phyloP scores from a whole-genome alignment of 2,329 filamentous ascomycete species.

The Trichoderma brevicompactum region DNA sequence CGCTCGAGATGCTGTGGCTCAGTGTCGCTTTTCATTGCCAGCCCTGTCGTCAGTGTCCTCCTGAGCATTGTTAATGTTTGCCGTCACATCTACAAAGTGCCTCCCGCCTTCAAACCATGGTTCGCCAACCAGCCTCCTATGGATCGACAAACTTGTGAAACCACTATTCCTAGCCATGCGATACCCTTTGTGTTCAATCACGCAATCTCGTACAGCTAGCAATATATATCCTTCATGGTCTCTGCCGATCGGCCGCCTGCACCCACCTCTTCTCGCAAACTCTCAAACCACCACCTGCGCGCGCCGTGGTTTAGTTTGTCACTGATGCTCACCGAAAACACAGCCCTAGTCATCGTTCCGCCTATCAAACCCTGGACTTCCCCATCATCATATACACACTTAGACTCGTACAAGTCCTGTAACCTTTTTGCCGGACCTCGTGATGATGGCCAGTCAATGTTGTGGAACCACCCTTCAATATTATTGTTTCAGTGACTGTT shows the following conservation, averaged over 20 bases:
- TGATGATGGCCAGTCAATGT: constrained; percentile 15
- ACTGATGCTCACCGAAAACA: constrained; percentile 24
- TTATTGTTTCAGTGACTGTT: background rate
- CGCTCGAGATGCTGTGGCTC: background rate
- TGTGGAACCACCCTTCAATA: constrained; percentile 19
- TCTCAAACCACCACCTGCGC: background rate
- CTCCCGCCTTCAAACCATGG: background rate
- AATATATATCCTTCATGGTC: background rate
- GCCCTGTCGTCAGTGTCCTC: background rate
- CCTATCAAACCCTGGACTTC: constrained; percentile 29
- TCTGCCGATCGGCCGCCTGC: background rate
- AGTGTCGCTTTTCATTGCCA: constrained; percentile 3
- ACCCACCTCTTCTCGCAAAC: background rate
- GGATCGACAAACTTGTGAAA: constrained; percentile 17
- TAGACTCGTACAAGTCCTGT: constrained; percentile 4
- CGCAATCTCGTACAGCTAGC: constrained; percentile 3
- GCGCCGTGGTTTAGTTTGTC: background rate
- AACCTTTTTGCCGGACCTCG: constrained; percentile 25
- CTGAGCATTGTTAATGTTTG: constrained; percentile 3
- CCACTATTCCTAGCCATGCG: background rate
- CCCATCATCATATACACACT: constrained; percentile 16
- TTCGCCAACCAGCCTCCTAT: background rate
- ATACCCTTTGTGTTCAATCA: constrained; percentile 12
- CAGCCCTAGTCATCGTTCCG: constrained; percentile 19
- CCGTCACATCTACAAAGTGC: background rate